Percentiles rank a stretch among this genome's conserved stretches.
phyloP scores from a whole-genome alignment of 352 stramenopile species.

The Elongisporangium undulatum region DNA sequence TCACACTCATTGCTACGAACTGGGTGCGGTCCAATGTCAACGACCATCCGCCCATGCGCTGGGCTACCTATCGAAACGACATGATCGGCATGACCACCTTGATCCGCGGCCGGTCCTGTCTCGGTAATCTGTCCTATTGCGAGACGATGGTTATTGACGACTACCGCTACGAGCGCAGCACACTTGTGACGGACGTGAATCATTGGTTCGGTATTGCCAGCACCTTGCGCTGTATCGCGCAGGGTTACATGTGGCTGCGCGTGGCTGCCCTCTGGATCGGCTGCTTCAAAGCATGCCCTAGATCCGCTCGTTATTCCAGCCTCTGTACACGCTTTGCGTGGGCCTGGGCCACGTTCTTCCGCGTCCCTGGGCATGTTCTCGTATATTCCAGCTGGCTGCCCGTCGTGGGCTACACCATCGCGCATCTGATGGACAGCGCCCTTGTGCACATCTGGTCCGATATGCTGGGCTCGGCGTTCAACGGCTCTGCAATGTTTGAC shows the following conservation, averaged over 20 bases:
- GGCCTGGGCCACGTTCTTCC: neutral
- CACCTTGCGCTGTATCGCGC: conserved; percentile 20
- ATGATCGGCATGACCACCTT: neutral
- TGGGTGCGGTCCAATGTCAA: neutral
- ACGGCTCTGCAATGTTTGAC: neutral
- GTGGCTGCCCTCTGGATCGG: conserved; percentile 10
- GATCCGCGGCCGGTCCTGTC: neutral
- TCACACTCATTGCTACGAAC: neutral
- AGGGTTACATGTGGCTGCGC: conserved; percentile 48
- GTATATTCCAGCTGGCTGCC: neutral
- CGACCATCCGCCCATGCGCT: neutral
- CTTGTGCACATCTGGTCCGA: neutral
- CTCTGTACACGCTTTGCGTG: neutral
- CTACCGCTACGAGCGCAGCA: conserved; percentile 48
- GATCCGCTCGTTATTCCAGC: neutral
- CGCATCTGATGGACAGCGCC: neutral
- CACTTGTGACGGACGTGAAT: conserved; percentile 24
- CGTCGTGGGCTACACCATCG: neutral
- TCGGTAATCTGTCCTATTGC: conserved; percentile 11
- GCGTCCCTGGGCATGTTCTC: neutral
- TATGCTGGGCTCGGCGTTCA: neutral
- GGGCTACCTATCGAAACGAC: neutral
- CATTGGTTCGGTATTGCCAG: conserved; percentile 24
- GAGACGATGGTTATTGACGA: conserved; percentile 37
- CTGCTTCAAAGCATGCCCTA: neutral